These are phyloP conservation scores for Viridothelium virens DNA, from an alignment of 495 filamentous ascomycete genomes.

Conservation along the genomic window DNA sequence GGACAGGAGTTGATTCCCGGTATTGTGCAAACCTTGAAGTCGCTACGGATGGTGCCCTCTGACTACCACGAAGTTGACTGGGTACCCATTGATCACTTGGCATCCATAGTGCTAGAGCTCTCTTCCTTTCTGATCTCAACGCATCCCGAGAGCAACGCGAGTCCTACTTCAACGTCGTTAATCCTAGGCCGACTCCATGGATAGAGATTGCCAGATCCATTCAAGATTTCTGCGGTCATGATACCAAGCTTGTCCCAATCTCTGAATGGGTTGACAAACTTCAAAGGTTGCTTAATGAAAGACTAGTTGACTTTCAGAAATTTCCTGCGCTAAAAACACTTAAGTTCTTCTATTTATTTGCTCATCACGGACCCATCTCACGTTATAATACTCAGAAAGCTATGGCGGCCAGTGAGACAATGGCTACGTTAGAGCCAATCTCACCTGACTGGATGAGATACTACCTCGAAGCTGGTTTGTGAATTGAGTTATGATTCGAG, in stretches of 20 bases:
- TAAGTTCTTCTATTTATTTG: not conserved
- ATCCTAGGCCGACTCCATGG: not conserved
- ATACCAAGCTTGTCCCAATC: not conserved
- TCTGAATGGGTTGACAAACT: not conserved
- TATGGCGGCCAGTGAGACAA: not conserved
- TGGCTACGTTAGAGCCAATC: not conserved
- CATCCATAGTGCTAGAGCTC: constrained; percentile 22
- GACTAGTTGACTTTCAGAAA: not conserved
- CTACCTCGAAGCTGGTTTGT: too few species aligned
- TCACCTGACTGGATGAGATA: not conserved
- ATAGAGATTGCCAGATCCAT: not conserved
- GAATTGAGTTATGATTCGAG: too few species aligned
- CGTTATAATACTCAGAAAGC: not conserved
- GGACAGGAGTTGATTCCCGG: not conserved
- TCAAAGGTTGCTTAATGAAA: not conserved
- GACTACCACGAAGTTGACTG: constrained; percentile 23
- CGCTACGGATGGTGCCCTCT: constrained; percentile 16
- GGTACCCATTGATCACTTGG: constrained; percentile 31
- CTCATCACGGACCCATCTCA: not conserved
- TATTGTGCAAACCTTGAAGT: constrained; percentile 30
- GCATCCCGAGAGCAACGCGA: not conserved
- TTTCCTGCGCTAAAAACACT: not conserved
- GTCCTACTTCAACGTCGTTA: not conserved
- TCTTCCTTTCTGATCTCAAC: not conserved
- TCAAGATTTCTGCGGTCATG: not conserved